A percentile compares a stretch with the other conserved stretches of the same genome.
These are phyloP conservation scores for barley (Hordeum vulgare) DNA, from an alignment of 176 grass and related monocot species.

Conservation along the genomic window DNA sequence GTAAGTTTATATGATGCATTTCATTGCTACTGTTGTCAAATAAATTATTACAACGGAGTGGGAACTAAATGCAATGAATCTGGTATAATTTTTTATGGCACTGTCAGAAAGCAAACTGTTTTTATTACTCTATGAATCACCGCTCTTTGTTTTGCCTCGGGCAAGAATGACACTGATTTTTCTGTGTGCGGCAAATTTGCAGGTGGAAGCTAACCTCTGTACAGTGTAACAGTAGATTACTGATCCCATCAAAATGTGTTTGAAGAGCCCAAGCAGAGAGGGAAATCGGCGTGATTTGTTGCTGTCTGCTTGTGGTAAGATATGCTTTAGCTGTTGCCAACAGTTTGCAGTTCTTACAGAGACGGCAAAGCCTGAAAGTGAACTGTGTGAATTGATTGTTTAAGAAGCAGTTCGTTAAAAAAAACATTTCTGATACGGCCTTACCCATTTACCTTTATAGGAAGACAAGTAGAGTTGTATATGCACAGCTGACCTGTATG, in stretches of 20 bases:
- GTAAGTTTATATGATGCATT: neutral
- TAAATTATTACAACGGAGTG: neutral
- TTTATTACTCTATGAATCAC: neutral
- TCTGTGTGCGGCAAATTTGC: neutral
- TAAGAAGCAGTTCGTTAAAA: neutral
- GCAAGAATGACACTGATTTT: neutral
- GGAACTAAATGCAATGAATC: neutral
- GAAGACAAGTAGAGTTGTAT: constrained; percentile 14
- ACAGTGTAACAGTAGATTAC: constrained; percentile 6
- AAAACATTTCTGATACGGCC: neutral
- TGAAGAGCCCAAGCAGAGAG: constrained; percentile 17
- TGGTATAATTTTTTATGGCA: neutral
- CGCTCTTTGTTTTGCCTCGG: neutral
- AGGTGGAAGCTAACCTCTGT: constrained; percentile 37
- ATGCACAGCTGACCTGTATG: constrained; percentile 4
- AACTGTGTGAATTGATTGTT: constrained; percentile 37
- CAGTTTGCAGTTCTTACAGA: constrained; percentile 1
- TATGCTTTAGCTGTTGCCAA: neutral
- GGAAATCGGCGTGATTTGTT: neutral
- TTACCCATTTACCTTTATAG: constrained; percentile 13
- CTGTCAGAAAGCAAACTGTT: neutral
- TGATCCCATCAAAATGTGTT: neutral
- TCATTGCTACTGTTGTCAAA: neutral
- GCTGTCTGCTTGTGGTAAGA: neutral
- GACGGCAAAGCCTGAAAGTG: neutral